phyloP scores from a whole-genome alignment of 139 green algal genomes.

The Haematococcus lacustris region DNA sequence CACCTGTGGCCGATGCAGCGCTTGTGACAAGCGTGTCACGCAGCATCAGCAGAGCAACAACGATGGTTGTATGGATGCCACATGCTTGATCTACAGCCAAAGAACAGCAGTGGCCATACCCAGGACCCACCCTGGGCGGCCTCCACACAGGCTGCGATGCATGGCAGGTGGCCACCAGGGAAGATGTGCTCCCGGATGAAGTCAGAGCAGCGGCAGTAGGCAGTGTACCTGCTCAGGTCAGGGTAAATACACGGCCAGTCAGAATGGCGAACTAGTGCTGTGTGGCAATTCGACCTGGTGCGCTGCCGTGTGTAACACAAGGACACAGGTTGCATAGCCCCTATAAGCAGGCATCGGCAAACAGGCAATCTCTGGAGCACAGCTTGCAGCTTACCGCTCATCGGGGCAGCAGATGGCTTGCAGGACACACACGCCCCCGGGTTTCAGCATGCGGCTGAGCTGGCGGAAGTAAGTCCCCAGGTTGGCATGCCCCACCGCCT shows the following conservation, averaged over 20 bases:
- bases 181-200: conserved; percentile 99
- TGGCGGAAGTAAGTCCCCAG: conserved; percentile 71
- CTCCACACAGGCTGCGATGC: conserved; percentile 70
- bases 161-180: conserved; percentile 82
- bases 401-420: conserved; percentile 55
- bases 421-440: conserved; percentile 63
- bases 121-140: conserved; percentile 48
- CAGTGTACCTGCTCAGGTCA: conserved; percentile 65
- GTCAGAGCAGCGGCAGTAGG: conserved; percentile 80
- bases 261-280: too few relatives aligned
- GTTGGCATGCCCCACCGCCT: conserved; percentile 94
- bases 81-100: too few relatives aligned
- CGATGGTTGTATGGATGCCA: too few relatives aligned
- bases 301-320: too few relatives aligned
- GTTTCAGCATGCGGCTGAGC: conserved; percentile 66
- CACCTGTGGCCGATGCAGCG: too few relatives aligned
- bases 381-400: conserved; percentile 32
- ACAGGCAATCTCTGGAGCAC: too few relatives aligned
- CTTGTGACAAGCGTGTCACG: too few relatives aligned
- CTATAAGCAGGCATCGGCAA: too few relatives aligned
- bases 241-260: background rate
- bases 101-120: conserved; percentile 38
- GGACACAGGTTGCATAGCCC: too few relatives aligned
- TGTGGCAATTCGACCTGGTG: too few relatives aligned
- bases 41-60: too few relatives aligned